Evolutionary conservation across 139 green algal species (phyloP), one percentile per base, ranked within the genome.

Genomic region (Haematococcus lacustris): DNA sequence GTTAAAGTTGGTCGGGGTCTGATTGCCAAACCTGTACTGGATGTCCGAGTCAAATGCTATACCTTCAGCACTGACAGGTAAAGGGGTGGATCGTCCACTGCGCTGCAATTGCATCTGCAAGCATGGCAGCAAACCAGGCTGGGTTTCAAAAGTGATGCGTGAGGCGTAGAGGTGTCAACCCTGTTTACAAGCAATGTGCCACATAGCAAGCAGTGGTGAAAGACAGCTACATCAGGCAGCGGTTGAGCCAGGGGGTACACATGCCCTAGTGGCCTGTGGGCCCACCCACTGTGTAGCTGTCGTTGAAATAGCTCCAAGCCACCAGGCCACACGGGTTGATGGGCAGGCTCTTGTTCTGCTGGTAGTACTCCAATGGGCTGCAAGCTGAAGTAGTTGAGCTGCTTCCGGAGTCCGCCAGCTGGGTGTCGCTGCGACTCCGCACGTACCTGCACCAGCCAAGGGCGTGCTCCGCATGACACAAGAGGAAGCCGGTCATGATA

Each of bases 281-380:
- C n/a, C 77, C 40, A 70, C 50, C 30, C 37, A 90, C 66, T 33
- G 25, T 23, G 72, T 88, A 96, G 3, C 85, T 88, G 82, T 97
- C 95, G 71, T 99, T 99, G 88, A 99, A 99, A 70, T 88, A 85
- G 47, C 80, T 91, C 85, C 92, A 95, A 0, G 95, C 91, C 1
- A 94, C 85, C 34, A 98, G 86, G 33, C 95, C 95, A 78, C 95
- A 99, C 3, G 95, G 95, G 59, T 89, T 88, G 76, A 99, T 95
- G 28, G 79, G 38, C 35, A 63, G 13, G 57, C 34, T 75, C 0
- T 37, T 39, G 66, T 84, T 83, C 0, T 68, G 74, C 4, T 77
- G 62, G 28, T 80, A 43, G 62, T 74, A 71, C 38, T 84, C 38
- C 35, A 88, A 66, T 25, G 87, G 88, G 17, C 86, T 47, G 80